A percentile compares a stretch with the other conserved stretches of the same genome.
Conservation (phyloP, 1,284 basidiomycete species). For the Pterulicium gracile region DNA sequence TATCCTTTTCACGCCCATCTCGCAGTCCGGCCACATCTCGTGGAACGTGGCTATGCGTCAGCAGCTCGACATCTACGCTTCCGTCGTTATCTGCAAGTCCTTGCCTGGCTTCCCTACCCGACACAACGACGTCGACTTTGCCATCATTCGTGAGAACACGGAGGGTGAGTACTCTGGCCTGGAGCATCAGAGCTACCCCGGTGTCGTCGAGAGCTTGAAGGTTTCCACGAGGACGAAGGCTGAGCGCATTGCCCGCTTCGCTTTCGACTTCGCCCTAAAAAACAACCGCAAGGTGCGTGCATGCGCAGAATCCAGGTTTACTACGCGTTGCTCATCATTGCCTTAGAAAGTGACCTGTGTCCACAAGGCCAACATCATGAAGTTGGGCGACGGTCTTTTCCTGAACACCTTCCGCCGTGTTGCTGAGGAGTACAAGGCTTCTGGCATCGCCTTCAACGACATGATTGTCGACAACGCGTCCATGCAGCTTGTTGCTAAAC, state of each 20-base stretch:
- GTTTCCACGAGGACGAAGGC: constrained; percentile 94
- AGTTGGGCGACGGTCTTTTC: constrained; percentile 98
- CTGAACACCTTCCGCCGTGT: constrained; percentile 96
- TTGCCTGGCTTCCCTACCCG: constrained; percentile 96
- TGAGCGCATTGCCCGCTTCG: constrained; percentile 95
- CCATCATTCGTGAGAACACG: constrained; percentile 99
- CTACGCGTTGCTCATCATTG: too few relatives aligned
- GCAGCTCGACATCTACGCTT: constrained; percentile 98
- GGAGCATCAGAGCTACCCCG: constrained; percentile 97
- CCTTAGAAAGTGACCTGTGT: constrained; percentile 96
- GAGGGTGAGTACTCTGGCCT: constrained; percentile 99
- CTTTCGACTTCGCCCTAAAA: constrained; percentile 98
- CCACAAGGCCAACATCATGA: constrained; percentile 99
- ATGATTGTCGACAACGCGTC: constrained; percentile 99
- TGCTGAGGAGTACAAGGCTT: constrained; percentile 91
- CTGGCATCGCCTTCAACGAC: constrained; percentile 89
- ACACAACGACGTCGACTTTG: constrained; percentile 96
- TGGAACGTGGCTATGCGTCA: constrained; percentile 99
- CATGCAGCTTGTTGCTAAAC: constrained; percentile 96
- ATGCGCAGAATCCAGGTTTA: too few relatives aligned
- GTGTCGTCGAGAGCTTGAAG: constrained; percentile 98
- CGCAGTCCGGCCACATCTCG: constrained; percentile 92
- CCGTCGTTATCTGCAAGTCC: constrained; percentile 96
- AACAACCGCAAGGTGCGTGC: constrained; percentile 86
- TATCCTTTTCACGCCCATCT: constrained; percentile 98